These are phyloP conservation scores for Pseudocercospora crystallina DNA, from an alignment of 2,329 filamentous ascomycete genomes.

Conservation along the genomic window DNA sequence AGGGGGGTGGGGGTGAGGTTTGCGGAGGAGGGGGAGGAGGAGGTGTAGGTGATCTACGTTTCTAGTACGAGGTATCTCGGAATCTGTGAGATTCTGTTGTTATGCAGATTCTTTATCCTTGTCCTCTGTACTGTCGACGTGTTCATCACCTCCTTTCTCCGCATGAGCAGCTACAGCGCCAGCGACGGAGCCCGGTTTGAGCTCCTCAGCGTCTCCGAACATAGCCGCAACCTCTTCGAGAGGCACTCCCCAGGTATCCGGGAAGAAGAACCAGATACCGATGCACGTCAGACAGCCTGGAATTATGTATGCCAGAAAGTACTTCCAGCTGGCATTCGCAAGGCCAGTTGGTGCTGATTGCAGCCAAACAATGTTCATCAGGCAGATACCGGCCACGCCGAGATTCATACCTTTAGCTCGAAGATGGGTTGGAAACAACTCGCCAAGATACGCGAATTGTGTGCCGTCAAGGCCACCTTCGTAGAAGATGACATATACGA, in stretches of 20 bases:
- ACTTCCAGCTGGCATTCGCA: conserved; percentile 19
- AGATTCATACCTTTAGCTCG: conserved; percentile 26
- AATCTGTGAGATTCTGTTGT: too few relatives aligned
- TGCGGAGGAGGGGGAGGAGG: too few relatives aligned
- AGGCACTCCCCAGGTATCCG: conserved; percentile 21
- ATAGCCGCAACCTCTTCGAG: conserved; percentile 24
- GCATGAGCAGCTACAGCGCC: too few relatives aligned
- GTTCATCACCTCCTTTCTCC: too few relatives aligned
- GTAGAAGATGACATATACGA: conserved; percentile 22
- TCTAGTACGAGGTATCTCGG: too few relatives aligned
- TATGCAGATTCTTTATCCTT: too few relatives aligned
- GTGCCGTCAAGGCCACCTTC: conserved; percentile 22
- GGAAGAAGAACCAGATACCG: conserved; percentile 20
- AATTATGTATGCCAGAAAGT: conserved; percentile 22
- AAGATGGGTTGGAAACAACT: conserved; percentile 23
- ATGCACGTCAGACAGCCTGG: conserved; percentile 18
- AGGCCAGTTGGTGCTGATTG: conserved; percentile 20
- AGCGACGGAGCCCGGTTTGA: background rate
- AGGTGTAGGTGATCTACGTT: too few relatives aligned
- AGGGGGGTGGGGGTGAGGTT: too few relatives aligned
- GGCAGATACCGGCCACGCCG: conserved; percentile 23
- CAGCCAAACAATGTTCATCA: conserved; percentile 29
- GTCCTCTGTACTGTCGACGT: too few relatives aligned
- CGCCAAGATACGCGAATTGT: conserved; percentile 24
- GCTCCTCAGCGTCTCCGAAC: conserved; percentile 20